Evolutionary conservation across 257 asterid species (phyloP), one percentile per base, ranked within the genome.

Genomic region (Ocimum tenuiflorum): DNA sequence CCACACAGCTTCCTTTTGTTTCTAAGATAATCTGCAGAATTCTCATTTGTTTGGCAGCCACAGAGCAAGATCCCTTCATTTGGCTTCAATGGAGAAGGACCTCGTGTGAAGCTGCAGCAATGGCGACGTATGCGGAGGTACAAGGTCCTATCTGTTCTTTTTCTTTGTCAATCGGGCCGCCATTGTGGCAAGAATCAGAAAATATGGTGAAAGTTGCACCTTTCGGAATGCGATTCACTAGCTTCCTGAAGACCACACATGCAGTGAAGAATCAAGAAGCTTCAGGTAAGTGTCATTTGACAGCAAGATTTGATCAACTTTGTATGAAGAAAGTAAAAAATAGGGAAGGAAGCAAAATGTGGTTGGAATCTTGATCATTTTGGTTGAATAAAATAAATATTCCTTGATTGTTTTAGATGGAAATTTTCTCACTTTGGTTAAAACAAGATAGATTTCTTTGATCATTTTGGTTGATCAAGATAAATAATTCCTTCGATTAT

Each of bases 101-200:
- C 80, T 83, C 79, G 79, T 62, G 43, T 22, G 76, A 42, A 51
- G 59, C 14, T 17, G 61, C 48, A 19, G 22, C 15, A 13, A 0
- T 6, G 55, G 41, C 43, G 5, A 13, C 6, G 1, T 51, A 49
- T 7, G 69, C 51, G 24, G 11, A 41, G 3, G 38, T 57, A 19
- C 75, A 76, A 10, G 95, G 95, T 57, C 97, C 92, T 8, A 88
- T 84, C 68, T 91, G 96, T 77, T 91, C 94, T 6, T 82, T 86
- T 64, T 91, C 96, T 73, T 91, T 86, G 89, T 91, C 96, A 6
- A 91, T 91, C 5, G 88, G 91, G 1, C 97, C 97, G 39, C 96
- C 96, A 3, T 95, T 88, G 68, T 88, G 96, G 72, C 97, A 91
- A 36, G 96, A 91, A 67, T 91, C 97, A 0, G 96, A 91, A 60